A percentile compares a stretch with the other conserved stretches of the same genome.
These are phyloP conservation scores for Sclerotinia borealis DNA, from an alignment of 2,329 filamentous ascomycete species.

Conservation along the genomic window DNA sequence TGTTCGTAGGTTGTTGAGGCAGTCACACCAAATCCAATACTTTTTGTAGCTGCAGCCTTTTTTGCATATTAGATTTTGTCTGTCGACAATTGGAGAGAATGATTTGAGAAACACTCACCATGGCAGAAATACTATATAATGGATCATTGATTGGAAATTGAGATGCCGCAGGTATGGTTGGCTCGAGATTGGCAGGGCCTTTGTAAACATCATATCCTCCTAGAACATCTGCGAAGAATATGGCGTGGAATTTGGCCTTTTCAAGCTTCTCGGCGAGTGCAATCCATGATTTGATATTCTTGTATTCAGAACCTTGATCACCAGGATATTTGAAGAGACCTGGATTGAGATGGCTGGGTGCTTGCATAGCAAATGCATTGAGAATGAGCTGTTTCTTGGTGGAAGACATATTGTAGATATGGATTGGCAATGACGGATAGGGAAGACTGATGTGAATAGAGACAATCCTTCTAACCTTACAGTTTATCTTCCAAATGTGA, in stretches of 20 bases:
- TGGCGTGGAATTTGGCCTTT: constrained; percentile 56
- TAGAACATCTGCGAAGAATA: constrained; percentile 62
- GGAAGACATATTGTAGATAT: constrained; percentile 16
- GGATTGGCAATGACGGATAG: neutral
- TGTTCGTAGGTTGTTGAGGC: constrained; percentile 60
- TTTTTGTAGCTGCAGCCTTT: constrained; percentile 48
- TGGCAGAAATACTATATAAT: constrained; percentile 54
- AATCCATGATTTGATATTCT: constrained; percentile 54
- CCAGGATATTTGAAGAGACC: constrained; percentile 59
- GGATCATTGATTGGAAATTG: constrained; percentile 71
- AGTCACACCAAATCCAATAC: constrained; percentile 63
- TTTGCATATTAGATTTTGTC: neutral
- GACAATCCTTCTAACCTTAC: neutral
- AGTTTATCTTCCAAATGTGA: neutral
- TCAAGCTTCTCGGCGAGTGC: constrained; percentile 55
- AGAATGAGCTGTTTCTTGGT: constrained; percentile 41
- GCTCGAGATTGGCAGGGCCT: constrained; percentile 51
- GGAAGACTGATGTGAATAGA: neutral
- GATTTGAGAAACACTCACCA: constrained; percentile 42
- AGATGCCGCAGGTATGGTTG: constrained; percentile 55
- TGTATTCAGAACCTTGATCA: constrained; percentile 57
- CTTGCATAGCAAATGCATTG: constrained; percentile 46
- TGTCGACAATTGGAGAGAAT: too few species aligned
- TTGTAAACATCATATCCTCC: constrained; percentile 67
- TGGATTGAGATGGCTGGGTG: constrained; percentile 47